A percentile compares a stretch with the other conserved stretches of the same genome.
phyloP scores from a whole-genome alignment of 2,329 filamentous ascomycete genomes.

The Trichoderma aggressivum region DNA sequence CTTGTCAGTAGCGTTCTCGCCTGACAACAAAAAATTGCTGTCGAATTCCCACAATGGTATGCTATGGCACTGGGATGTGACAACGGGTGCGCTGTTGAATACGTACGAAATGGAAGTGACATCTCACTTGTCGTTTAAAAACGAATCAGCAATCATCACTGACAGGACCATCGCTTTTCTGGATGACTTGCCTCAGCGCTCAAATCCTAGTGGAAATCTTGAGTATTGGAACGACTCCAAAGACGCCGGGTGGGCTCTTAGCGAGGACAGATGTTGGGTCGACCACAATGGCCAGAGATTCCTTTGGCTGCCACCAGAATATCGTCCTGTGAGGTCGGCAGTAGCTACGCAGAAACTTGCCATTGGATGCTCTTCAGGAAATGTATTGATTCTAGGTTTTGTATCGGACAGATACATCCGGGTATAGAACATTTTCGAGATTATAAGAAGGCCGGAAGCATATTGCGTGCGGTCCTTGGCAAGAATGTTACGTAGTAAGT shows the following conservation, averaged over 20 bases:
- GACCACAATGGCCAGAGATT: not conserved
- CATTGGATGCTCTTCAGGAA: not conserved
- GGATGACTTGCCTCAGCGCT: not conserved
- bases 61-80: not conserved
- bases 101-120: not conserved
- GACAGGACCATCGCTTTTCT: not conserved
- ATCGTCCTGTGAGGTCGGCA: not conserved
- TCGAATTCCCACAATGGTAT: not conserved
- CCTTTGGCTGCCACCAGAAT: not conserved
- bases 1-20: not conserved
- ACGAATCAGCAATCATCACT: not conserved
- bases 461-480: not conserved
- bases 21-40: not conserved
- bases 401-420: not conserved
- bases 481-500: not conserved
- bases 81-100: not conserved
- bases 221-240: not conserved
- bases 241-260: not conserved
- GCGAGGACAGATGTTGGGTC: not conserved
- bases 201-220: not conserved
- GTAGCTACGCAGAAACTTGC: not conserved
- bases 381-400: not conserved
- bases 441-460: not conserved
- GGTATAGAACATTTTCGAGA: too few relatives aligned
- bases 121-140: not conserved